phyloP scores from a whole-genome alignment of 306 rosid genomes.

The Amphicarpaea edgeworthii region DNA sequence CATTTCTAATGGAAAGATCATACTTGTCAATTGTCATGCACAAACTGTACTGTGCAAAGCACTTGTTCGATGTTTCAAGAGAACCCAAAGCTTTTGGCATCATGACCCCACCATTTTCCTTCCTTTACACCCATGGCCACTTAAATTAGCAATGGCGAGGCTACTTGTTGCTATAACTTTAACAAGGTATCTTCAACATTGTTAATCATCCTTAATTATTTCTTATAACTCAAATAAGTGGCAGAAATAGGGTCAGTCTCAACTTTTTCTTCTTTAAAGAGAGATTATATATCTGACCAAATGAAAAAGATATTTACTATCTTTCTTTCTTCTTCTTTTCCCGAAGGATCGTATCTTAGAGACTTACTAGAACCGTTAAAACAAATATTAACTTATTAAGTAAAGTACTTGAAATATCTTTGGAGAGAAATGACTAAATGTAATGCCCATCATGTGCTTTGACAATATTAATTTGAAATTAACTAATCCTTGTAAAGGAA shows the following conservation, averaged over 20 bases:
- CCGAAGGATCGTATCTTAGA: no score
- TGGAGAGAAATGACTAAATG: no score
- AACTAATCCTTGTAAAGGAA: no score
- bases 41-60: constrained; percentile 33
- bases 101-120: constrained; percentile 36
- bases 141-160: not conserved
- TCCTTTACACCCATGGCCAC: not conserved
- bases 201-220: not conserved
- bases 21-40: constrained; percentile 42
- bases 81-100: constrained; percentile 17
- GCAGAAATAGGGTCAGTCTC: not conserved
- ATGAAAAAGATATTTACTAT: no score
- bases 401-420: no score
- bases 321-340: no score
- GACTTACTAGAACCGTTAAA: no score
- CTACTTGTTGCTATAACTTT: not conserved
- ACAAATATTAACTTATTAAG: no score
- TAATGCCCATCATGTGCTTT: no score
- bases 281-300: no score
- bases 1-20: constrained; percentile 25
- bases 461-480: no score
- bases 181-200: not conserved
- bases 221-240: not conserved
- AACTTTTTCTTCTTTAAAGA: no score
- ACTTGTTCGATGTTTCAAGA: constrained; percentile 9